Base-by-base conservation (phyloP, 352 stramenopile species). In the Pythium aristosporum region DNA sequence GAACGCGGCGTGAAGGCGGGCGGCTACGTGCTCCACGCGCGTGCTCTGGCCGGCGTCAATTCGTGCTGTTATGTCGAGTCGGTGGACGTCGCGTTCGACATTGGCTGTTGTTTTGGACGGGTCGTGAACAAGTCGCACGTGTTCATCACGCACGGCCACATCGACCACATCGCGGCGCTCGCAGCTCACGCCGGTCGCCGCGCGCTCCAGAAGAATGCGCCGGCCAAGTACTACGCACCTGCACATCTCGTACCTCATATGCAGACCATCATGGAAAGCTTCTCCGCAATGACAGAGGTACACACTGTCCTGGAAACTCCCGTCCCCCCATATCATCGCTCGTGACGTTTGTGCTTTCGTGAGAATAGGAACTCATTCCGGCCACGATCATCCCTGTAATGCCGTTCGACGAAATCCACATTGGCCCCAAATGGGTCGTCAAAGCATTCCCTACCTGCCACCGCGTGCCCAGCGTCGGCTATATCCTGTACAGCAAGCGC, bases 121-220 rank as follows among this genome's bases (percentile, higher is more conserved):
- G 73, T 79, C 28, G 73, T 69, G 23, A 80, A 49, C 64, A 92
- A 92, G 67, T 74, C 76, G 18, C 72, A 93, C 57, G 77, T 96
- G 20, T 95, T 96, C 71, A 88, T 96, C 68, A 92, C 88, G 23
- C 88, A 96, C 53, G 88, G 88, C 48, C 88, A 96, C 73, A 63
- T 85, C 13, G 88, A 96, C 68, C 88, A 96, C 74, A 84, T 96
- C 57, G 66, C 75, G 6, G 79, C 78, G 0, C 66, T 95, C 36
- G 74, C 80, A 39, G 58, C 67, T 0, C 86, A 95, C 67, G 86
- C 85, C 16, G 81, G 75, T 15, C 82, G 79, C 30, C 76, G 86
- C 36, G 64, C 65, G 9, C 67, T 95, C 44, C 67, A 79, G 37
- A 56, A 74, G 15, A 76, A 85, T 58, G 74, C 73, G 50, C 80